Evolutionary conservation across 2,329 filamentous ascomycete species (phyloP).

Genomic region (Alternaria panax): DNA sequence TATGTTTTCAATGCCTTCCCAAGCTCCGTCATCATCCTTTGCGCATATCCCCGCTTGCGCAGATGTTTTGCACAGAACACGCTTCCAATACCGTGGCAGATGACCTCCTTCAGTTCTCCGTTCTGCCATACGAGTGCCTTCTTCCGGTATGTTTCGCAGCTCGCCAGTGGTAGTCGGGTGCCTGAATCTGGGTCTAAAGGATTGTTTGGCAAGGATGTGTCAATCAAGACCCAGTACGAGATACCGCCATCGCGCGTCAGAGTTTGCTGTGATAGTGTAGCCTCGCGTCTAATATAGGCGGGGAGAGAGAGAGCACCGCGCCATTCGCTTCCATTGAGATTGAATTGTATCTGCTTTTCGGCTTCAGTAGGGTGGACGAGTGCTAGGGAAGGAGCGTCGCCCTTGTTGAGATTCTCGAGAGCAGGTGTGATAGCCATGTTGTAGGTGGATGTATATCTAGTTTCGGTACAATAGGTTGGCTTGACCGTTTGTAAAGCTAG

Average conservation of each 20-base stretch:
- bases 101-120: conserved; percentile 62
- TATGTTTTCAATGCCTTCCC: conserved; percentile 62
- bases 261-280: conserved; percentile 58
- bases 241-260: conserved; percentile 64
- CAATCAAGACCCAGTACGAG: conserved; percentile 67
- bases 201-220: conserved; percentile 49
- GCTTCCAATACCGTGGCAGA: conserved; percentile 77
- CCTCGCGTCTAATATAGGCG: conserved; percentile 66
- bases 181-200: conserved; percentile 47
- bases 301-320: conserved; percentile 62
- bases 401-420: conserved; percentile 52
- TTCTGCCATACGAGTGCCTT: conserved; percentile 55
- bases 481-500: conserved; percentile 1
- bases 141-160: conserved; percentile 65
- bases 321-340: conserved; percentile 65
- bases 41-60: conserved; percentile 77
- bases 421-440: conserved; percentile 32
- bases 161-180: conserved; percentile 59
- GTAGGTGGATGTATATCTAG: background rate
- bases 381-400: conserved; percentile 59
- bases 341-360: conserved; percentile 61
- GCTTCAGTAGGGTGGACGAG: conserved; percentile 63
- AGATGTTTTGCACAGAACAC: conserved; percentile 77
- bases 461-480: background rate
- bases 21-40: conserved; percentile 77